phyloP scores from a whole-genome alignment of 306 rosid genomes.

The Hippophae tibetana region DNA sequence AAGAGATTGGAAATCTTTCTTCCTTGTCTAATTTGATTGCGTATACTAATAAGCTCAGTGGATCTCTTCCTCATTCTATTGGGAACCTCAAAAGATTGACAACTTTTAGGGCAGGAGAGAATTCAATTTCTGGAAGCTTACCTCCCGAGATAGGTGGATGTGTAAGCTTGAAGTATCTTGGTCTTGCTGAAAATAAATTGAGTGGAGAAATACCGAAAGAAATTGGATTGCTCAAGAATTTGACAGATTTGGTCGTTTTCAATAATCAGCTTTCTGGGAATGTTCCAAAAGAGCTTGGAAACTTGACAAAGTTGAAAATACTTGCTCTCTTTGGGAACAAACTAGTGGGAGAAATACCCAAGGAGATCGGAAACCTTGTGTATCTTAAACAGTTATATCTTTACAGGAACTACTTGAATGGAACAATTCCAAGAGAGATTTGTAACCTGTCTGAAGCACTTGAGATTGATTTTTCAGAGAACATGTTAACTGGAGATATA shows the following conservation, averaged over 20 bases:
- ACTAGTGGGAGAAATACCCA: constrained; percentile 52
- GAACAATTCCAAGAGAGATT: constrained; percentile 65
- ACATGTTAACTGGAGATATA: constrained; percentile 45
- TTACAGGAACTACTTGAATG: constrained; percentile 63
- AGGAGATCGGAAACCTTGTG: constrained; percentile 52
- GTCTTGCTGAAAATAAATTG: constrained; percentile 67
- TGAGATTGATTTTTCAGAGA: constrained; percentile 69
- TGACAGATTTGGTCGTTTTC: constrained; percentile 40
- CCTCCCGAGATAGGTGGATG: constrained; percentile 63
- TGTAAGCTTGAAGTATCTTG: constrained; percentile 40
- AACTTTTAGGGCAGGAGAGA: constrained; percentile 65
- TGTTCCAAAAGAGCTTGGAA: constrained; percentile 70
- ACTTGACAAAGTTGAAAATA: constrained; percentile 38
- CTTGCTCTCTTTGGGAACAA: constrained; percentile 62
- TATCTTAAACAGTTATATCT: constrained; percentile 39
- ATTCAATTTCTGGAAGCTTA: constrained; percentile 53
- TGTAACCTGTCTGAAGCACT: constrained; percentile 62
- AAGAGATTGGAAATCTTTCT: constrained; percentile 56
- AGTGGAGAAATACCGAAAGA: constrained; percentile 58
- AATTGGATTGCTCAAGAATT: constrained; percentile 54
- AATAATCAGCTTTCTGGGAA: constrained; percentile 47
- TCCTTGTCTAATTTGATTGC: constrained; percentile 49
- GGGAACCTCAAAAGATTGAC: constrained; percentile 52
- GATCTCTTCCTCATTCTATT: constrained; percentile 53
- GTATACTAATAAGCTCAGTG: constrained; percentile 50